Base-by-base conservation (phyloP, 2,329 filamentous ascomycete species). In the Aspergillus sojae region DNA sequence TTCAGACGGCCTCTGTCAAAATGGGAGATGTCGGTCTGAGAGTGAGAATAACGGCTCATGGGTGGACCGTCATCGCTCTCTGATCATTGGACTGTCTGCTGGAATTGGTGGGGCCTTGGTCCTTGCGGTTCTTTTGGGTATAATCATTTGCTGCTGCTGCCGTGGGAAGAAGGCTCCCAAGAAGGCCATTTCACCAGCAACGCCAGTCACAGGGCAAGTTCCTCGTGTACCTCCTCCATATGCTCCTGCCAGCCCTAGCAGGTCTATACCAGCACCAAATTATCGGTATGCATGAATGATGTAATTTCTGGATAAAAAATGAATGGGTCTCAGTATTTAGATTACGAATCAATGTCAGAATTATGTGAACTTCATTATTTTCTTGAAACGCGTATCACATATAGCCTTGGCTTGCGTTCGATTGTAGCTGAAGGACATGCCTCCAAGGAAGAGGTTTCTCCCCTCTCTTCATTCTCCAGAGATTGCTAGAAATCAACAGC, bases 401-500 rank as follows among this genome's bases (percentile, higher is more conserved):
- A 3, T 1, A 41, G 39, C 1, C 26, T 28, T 28, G 26, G 26
- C 1, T 6, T 28, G 26, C 6, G 4, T 9, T 26, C 11, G 26
- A 23, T 0, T 28, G 16, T 50, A n/a, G 6, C 23, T 55, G 50
- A 23, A 61, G 30, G 19, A 61, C 43, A 11, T 45, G 23, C 23
- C 28, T 41, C 64, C 62, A 74, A n/a, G 65, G 66, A 19, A 73
- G 48, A 23, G 41, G n/a, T 21, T 58, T 68, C 54, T 75, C 73
- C 2, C 72, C 72, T 28, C 73, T 66, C 34, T 53, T 57, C 6
- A 60, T 61, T 2, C 73, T 66, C 73, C 73, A 75, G 16, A 58
- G 34, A 65, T 75, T 74, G 5, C 69, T 75, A 5, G 70, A 63
- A 19, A 66, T 58, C 60, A 75, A 55, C 23, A 74, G 46, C 45